These are phyloP conservation scores for Aegilops umbellulata DNA, from an alignment of 176 grass and related monocot genomes.

Conservation along the genomic window DNA sequence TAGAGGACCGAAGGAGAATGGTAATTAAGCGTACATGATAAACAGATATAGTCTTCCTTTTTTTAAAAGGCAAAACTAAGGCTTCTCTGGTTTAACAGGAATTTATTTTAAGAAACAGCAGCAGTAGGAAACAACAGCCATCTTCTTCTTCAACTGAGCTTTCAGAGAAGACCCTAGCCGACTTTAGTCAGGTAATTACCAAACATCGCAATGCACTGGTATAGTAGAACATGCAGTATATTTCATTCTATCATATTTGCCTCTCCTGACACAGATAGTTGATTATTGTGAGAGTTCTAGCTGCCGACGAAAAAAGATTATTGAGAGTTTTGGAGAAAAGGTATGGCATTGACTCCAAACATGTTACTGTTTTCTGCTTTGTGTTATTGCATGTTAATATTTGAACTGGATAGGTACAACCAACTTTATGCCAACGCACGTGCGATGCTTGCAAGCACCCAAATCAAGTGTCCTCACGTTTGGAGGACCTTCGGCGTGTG, in stretches of 20 bases:
- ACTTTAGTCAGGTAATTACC: constrained; percentile 76
- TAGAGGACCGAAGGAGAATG: constrained; percentile 83
- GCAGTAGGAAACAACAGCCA: constrained; percentile 50
- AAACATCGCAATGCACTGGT: constrained; percentile 2
- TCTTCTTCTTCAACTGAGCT: constrained; percentile 56
- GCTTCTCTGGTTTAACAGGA: constrained; percentile 49
- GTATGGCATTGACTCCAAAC: constrained; percentile 25
- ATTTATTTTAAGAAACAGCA: constrained; percentile 83
- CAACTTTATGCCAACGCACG: constrained; percentile 73
- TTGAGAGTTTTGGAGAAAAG: constrained; percentile 87
- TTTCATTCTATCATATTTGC: constrained; percentile 12
- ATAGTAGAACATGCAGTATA: constrained; percentile 3
- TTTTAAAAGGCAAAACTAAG: constrained; percentile 22
- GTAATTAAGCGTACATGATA: constrained; percentile 38
- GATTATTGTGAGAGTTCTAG: constrained; percentile 86
- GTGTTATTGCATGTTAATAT: constrained; percentile 30
- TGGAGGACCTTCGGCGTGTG: constrained; percentile 62
- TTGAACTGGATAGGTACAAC: constrained; percentile 55
- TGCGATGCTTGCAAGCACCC: constrained; percentile 91
- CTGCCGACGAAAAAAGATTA: constrained; percentile 75
- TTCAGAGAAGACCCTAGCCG: constrained; percentile 62
- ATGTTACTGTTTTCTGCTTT: constrained; percentile 20
- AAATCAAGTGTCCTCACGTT: constrained; percentile 45
- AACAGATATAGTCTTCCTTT: not conserved
- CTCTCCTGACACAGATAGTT: constrained; percentile 53